Evolutionary conservation across 495 filamentous ascomycete genomes (phyloP).

Genomic region (Xylaria cubensis): DNA sequence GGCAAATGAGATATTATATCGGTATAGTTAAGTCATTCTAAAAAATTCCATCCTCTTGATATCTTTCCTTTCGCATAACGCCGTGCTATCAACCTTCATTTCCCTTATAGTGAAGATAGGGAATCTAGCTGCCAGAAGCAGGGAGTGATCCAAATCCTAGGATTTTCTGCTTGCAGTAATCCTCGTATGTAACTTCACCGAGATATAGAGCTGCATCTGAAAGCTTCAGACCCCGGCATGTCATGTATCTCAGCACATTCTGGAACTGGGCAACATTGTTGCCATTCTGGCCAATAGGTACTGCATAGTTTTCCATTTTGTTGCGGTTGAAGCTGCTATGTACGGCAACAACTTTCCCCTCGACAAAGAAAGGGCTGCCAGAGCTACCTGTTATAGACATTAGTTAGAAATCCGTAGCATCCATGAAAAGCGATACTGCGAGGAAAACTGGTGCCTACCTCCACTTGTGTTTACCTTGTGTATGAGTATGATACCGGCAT

Average conservation of each 20-base stretch:
- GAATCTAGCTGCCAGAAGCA: no score
- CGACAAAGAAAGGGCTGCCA: not conserved
- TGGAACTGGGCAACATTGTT: not conserved
- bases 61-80: no score
- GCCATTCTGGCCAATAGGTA: not conserved
- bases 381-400: not conserved
- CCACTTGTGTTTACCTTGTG: not conserved
- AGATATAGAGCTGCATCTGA: no score
- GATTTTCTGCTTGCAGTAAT: not conserved
- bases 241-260: not conserved
- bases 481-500: not conserved
- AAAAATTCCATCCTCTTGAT: no score
- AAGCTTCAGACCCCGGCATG: no score
- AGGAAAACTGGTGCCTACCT: not conserved
- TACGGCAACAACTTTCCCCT: not conserved
- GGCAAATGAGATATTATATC: no score
- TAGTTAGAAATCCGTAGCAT: not conserved
- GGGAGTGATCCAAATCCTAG: not conserved
- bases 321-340: not conserved
- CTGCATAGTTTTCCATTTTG: not conserved
- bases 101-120: no score
- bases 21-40: no score
- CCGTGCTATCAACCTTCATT: no score
- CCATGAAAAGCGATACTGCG: no score
- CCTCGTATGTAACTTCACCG: no score